These are phyloP conservation scores for Cordyceps tenuipes DNA, from an alignment of 2,329 filamentous ascomycete species.

Conservation along the genomic window DNA sequence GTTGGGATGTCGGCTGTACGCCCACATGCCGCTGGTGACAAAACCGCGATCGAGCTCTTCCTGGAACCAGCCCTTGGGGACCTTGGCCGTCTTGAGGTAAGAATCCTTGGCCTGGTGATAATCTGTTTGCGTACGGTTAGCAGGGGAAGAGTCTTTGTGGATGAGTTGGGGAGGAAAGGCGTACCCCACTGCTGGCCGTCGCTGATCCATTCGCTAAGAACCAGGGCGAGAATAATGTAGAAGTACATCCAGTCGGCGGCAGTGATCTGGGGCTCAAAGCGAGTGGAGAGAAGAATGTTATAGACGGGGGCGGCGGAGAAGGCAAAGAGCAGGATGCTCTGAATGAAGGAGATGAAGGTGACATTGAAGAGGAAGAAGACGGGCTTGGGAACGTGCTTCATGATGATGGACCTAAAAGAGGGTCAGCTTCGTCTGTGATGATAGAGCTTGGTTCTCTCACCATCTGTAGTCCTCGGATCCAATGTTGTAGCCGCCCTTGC, in stretches of 20 bases:
- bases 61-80: slow-evolving; percentile 56
- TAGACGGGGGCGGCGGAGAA: slow-evolving; percentile 75
- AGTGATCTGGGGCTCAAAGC: slow-evolving; percentile 45
- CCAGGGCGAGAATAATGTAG: slow-evolving; percentile 38
- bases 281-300: slow-evolving; percentile 64
- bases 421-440: slow-evolving; percentile 17
- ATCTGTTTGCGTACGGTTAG: slow-evolving; percentile 32
- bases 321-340: slow-evolving; percentile 72
- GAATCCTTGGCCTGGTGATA: slow-evolving; percentile 74
- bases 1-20: slow-evolving; percentile 85
- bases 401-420: slow-evolving; percentile 56
- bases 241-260: slow-evolving; percentile 41
- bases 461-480: slow-evolving; percentile 96
- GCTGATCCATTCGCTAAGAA: slow-evolving; percentile 66
- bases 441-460: slow-evolving; percentile 23
- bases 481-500: slow-evolving; percentile 80
- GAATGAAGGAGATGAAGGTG: slow-evolving; percentile 77
- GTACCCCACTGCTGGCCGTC: slow-evolving; percentile 88
- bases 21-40: slow-evolving; percentile 74
- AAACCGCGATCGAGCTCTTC: slow-evolving; percentile 87
- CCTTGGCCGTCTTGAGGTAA: slow-evolving; percentile 65
- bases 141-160: neutral
- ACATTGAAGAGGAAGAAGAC: slow-evolving; percentile 81
- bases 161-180: slow-evolving; percentile 17
- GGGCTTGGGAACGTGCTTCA: slow-evolving; percentile 51